A percentile compares a stretch with the other conserved stretches of the same genome.
Conservation (phyloP, 345 rosid species). For the Corymbia maculata region DNA sequence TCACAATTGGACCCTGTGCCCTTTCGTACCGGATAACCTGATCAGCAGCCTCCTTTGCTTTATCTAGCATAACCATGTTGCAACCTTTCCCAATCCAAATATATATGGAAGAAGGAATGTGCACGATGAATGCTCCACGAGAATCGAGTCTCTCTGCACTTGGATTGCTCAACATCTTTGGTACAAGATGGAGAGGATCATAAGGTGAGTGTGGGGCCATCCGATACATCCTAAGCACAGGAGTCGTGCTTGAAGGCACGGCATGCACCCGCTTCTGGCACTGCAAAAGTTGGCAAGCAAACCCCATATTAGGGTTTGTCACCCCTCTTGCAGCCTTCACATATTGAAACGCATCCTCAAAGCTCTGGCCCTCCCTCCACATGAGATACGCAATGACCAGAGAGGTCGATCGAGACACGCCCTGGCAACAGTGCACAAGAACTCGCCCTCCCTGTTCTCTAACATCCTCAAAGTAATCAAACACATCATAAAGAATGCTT, state of each 20-base stretch:
- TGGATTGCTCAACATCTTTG: conserved; percentile 43
- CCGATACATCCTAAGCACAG: conserved; percentile 48
- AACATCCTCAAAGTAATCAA: conserved; percentile 76
- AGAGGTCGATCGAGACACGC: conserved; percentile 58
- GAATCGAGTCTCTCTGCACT: conserved; percentile 42
- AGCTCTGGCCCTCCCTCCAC: conserved; percentile 76
- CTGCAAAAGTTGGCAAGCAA: conserved; percentile 69
- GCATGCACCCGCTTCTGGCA: conserved; percentile 74
- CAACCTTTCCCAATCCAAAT: conserved; percentile 56
- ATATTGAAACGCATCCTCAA: conserved; percentile 61
- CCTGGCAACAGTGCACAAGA: conserved; percentile 67
- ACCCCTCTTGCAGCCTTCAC: conserved; percentile 71
- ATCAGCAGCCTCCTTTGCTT: conserved; percentile 51
- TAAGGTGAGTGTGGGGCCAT: conserved; percentile 77
- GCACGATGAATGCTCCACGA: conserved; percentile 58
- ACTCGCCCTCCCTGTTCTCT: conserved; percentile 61
- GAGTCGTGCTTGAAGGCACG: conserved; percentile 47
- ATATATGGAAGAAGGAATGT: conserved; percentile 45
- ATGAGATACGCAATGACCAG: conserved; percentile 69
- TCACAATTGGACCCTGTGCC: conserved; percentile 38
- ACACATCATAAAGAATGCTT: conserved; percentile 63
- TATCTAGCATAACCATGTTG: conserved; percentile 26
- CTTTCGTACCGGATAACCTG: conserved; percentile 58
- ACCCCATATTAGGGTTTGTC: conserved; percentile 70
- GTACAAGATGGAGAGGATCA: conserved; percentile 70